Evolutionary conservation across 2,329 filamentous ascomycete species (phyloP).

Genomic region (Trichoderma lentiforme): DNA sequence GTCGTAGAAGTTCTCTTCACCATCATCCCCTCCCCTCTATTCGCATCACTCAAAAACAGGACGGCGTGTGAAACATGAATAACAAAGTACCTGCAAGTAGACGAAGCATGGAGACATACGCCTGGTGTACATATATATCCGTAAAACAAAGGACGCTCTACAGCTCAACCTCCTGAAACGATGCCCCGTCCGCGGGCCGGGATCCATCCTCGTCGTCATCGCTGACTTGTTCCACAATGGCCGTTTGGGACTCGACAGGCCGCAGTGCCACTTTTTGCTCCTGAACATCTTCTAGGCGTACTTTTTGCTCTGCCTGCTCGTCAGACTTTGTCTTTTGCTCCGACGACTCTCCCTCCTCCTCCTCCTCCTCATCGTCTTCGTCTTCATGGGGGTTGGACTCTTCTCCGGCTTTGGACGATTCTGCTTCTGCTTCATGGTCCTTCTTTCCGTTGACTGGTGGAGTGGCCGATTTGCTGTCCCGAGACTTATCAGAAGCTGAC

Average conservation of each 20-base stretch:
- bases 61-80: not conserved
- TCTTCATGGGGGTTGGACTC: slow-evolving; percentile 24
- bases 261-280: slow-evolving; percentile 55
- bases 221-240: not conserved
- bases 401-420: slow-evolving; percentile 27
- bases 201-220: slow-evolving; percentile 35
- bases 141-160: slow-evolving; percentile 31
- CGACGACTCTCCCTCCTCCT: slow-evolving; percentile 30
- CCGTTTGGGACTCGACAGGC: slow-evolving; percentile 34
- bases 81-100: not conserved
- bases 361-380: slow-evolving; percentile 24
- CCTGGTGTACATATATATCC: not conserved
- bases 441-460: not conserved
- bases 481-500: slow-evolving; percentile 22
- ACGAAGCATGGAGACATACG: not conserved
- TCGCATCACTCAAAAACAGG: not conserved
- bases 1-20: not conserved
- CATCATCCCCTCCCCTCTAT: not conserved
- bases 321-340: slow-evolving; percentile 19
- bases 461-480: slow-evolving; percentile 26
- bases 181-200: slow-evolving; percentile 49
- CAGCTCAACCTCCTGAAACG: slow-evolving; percentile 63
- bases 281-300: slow-evolving; percentile 34
- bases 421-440: not conserved
- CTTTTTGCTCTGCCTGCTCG: slow-evolving; percentile 40